phyloP scores from a whole-genome alignment of 2,329 filamentous ascomycete genomes.

The Fusarium heterosporum region DNA sequence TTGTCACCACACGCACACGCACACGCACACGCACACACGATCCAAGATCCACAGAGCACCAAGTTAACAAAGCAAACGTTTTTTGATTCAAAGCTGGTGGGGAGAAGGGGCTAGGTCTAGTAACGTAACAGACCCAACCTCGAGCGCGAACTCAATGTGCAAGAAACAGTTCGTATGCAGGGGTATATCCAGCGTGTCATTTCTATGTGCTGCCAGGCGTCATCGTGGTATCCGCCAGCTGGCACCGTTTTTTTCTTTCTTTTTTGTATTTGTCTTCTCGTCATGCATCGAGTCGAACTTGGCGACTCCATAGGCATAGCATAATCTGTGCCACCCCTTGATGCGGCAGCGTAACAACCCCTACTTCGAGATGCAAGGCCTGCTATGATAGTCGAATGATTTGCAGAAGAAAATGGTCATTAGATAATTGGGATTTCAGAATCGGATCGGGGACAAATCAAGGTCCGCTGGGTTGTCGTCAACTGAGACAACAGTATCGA shows the following conservation, averaged over 20 bases:
- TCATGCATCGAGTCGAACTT: conserved; percentile 32
- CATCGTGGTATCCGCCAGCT: conserved; percentile 41
- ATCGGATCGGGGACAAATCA: conserved; percentile 26
- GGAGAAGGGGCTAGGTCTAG: conserved; percentile 43
- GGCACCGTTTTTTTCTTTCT: conserved; percentile 31
- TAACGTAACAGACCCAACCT: conserved; percentile 46
- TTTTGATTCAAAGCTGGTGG: conserved; percentile 47
- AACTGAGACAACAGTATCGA: conserved; percentile 23
- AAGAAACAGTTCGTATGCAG: conserved; percentile 48
- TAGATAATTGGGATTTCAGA: conserved; percentile 44
- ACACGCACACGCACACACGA: conserved; percentile 31
- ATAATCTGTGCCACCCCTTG: conserved; percentile 35
- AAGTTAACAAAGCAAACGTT: conserved; percentile 35
- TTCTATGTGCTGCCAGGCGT: conserved; percentile 48
- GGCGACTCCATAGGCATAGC: conserved; percentile 37
- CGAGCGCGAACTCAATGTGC: conserved; percentile 43
- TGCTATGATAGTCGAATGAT: conserved; percentile 45
- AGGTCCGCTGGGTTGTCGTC: conserved; percentile 26
- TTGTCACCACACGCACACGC: conserved; percentile 18
- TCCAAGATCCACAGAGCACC: conserved; percentile 19
- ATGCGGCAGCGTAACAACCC: conserved; percentile 41
- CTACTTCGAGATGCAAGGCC: conserved; percentile 46
- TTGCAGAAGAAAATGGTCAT: conserved; percentile 46
- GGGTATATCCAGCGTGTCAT: conserved; percentile 50
- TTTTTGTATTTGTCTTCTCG: conserved; percentile 26